Base-by-base conservation (phyloP, 495 filamentous ascomycete genomes). In the Mytilinidion resinicola region DNA sequence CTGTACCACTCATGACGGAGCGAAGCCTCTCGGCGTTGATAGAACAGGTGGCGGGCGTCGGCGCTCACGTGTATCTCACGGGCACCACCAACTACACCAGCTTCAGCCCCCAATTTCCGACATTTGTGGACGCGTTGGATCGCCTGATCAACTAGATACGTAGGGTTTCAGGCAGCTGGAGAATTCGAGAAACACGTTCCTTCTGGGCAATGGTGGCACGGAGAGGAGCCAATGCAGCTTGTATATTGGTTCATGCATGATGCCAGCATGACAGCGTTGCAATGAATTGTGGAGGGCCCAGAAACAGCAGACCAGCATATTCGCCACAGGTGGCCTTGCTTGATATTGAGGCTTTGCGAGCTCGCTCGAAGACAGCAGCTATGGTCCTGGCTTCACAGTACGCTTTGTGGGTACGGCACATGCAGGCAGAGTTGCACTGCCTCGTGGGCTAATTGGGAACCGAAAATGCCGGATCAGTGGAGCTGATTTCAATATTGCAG, bases 151-250 rank as follows among this genome's bases (percentile, higher is more conserved):
- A 33, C 34, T 55, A 52, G 46, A 39, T 54, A 20, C n/a, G n/a
- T n/a, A n/a, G n/a, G 48, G 42, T 42, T 51, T n/a, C n/a, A 8
- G 6, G 9, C 42, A 55, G 43, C 34, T 50, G 21, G 25, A 36
- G 47, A 41, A 38, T 37, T 50, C 11, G 25, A 14, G 20, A n/a
- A 14, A 36, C 12, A 36, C 20, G 12, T 42, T 60, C 37, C 61
- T 56, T 47, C 46, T 61, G 21, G 56, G 62, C 54, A 54, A 52
- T 57, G 41, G 62, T 61, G n/a, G 53, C 53, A 39, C 57, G 52
- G 37, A 6, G 38, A 60, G 36, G 43, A 57, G 59, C 20, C 38
- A 56, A 51, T 55, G 61, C 56, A 63, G 10, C 39, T 44, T n/a
- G n/a, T n/a, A n/a, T 37, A 63, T 59, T 59, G 43, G 46, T 52